Base-by-base conservation (phyloP, 208 protist species). In the Wallacemonas sp. region DNA sequence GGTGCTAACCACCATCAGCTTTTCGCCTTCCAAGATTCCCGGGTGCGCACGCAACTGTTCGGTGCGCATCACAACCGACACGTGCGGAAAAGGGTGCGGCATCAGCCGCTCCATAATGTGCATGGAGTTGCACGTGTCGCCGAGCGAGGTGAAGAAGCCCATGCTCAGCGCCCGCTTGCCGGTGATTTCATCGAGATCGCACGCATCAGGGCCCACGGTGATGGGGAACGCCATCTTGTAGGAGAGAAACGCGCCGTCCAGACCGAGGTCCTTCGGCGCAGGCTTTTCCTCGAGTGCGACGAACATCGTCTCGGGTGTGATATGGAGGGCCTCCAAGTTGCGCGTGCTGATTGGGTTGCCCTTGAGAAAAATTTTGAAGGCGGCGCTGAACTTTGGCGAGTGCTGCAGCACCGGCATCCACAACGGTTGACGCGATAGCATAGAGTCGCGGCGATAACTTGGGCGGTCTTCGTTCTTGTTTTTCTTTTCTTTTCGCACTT, bases 41-140 rank as follows among this genome's bases (percentile, higher is more conserved):
- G 52, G 52, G 32, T 33, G 20, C n/a, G 74, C 57, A 1, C 67
- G 74, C 22, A 81, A 26, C 28, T 36, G 52, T 39, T 87, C 79
- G 11, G 71, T 41, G 20, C 87, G 77, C 16, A 94, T 71, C 63
- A 67, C 81, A 48, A 92, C 83, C 22, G 83, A 91, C 23, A 94
- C 89, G 67, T 94, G 89, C 25, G 59, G n/a, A 33, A 61, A 55
- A 1, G 32, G 66, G 22, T 65, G 55, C 2, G 89, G 83, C 23
- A 89, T 26, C 3, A 94, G 70, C 0, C 81, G 76, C 64, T 86
- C 75, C 69, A 88, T 83, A 26, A 91, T 77, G 41, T 94, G 89
- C 26, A 89, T 52, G 0, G 86, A 91, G 54, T 88, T 92, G 46
- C 61, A 77, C 2, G 72, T 82, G 70, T 92, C 86, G n/a, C 76